Evolutionary conservation across 192 early-diverging fungal genomes (phyloP), one percentile per base, ranked within the genome.

Genomic region (Rhizoclosmatium sp.): DNA sequence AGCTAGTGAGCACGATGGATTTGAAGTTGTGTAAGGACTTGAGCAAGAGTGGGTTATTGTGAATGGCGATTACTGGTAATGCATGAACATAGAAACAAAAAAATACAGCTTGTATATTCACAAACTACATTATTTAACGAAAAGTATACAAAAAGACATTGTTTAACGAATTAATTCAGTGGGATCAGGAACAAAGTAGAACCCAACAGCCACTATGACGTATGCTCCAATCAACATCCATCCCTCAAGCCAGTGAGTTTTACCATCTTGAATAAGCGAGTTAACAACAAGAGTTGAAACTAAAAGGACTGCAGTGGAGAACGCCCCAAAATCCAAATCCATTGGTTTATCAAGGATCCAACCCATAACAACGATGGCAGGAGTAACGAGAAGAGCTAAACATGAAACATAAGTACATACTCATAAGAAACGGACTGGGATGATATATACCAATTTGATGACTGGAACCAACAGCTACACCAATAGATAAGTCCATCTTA

Each of bases 181-280:
- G n/a, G 67, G 67, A 47, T 72, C 71, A 16, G 73, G 73, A 60
- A 75, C 60, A 64, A 92, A 91, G 81, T 86, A 95, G 76, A 94
- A 96, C 3, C 94, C 95, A 23, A 94, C 87, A 31, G 89, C 92
- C 65, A 99, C 90, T 62, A 99, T 95, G 23, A 90, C 58, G 86
- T 98, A 99, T 0, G 93, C 87, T 4, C 87, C 89, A 47, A 99
- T 82, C 42, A 97, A 82, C 84, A 96, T 89, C 47, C 88, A 87
- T 4, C 97, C 97, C 82, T 96, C 95, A 16, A 99, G 86, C 95
- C 95, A 99, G 83, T 98, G 96, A 4, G 92, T 93, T 59, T 92
- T 81, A 12, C 97, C 97, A 81, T 98, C 96, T 70, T 83, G 74
- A 40, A 92, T 87, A 41, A 89, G 69, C 3, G 70, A 59, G 74